phyloP scores from a whole-genome alignment of 2,329 filamentous ascomycete genomes.

The Xylaria sp. region DNA sequence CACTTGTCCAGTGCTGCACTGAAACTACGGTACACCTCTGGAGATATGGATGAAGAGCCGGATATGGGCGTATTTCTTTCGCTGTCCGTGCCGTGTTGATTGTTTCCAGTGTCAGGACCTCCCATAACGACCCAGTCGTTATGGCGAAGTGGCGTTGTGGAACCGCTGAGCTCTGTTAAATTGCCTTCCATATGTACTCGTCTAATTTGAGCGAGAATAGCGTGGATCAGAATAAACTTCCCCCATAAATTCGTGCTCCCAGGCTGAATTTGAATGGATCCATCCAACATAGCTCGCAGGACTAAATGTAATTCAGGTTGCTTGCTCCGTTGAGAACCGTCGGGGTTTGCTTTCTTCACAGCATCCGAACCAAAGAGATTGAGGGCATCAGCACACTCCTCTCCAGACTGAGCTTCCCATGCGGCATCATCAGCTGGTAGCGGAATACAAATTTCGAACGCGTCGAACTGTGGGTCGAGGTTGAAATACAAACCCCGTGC shows the following conservation, averaged over 20 bases:
- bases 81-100: constrained; percentile 58
- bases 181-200: constrained; percentile 57
- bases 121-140: constrained; percentile 66
- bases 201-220: constrained; percentile 70
- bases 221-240: constrained; percentile 80
- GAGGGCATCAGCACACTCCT: constrained; percentile 72
- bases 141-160: constrained; percentile 67
- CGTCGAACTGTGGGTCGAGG: constrained; percentile 69
- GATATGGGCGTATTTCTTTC: constrained; percentile 60
- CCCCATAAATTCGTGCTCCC: constrained; percentile 77
- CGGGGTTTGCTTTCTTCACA: constrained; percentile 67
- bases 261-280: constrained; percentile 68
- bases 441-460: constrained; percentile 73
- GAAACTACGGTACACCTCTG: constrained; percentile 60
- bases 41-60: constrained; percentile 54
- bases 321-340: constrained; percentile 71
- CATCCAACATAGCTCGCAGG: constrained; percentile 69
- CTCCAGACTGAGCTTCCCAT: constrained; percentile 72
- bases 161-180: constrained; percentile 52
- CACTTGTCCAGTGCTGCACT: constrained; percentile 74
- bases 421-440: constrained; percentile 78
- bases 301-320: constrained; percentile 73
- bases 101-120: constrained; percentile 55
- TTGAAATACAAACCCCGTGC: constrained; percentile 80
- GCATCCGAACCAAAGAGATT: constrained; percentile 69